Base-by-base conservation (phyloP, 345 rosid genomes). In the Ceriops decandra region DNA sequence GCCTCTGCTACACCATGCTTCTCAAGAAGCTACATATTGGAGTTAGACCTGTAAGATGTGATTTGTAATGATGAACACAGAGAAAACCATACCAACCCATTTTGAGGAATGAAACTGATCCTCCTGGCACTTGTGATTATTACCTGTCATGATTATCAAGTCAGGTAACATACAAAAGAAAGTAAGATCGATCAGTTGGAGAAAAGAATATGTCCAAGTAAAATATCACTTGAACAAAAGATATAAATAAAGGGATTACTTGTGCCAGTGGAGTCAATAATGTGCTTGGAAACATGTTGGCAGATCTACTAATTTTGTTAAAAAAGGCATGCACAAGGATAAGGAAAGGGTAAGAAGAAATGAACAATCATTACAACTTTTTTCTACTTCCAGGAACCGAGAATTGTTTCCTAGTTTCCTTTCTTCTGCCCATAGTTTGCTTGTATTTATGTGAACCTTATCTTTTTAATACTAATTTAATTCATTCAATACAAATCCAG, bases 31-130 rank as follows among this genome's bases (percentile, higher is more conserved):
- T 30, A 76, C 42, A 72, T 3, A 21, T 57, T 27, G 7, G 6
- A 33, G 28, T 68, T 36, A 62, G 3, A 27, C 20, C 20, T 27
- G 62, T 70, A 68, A 51, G 32, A 63, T 30, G 35, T 33, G 35
- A 33, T 53, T n/a, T 13, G 16, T 53, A 68, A 52, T 70, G 67
- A 52, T 11, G 57, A 19, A 10, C 27, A 30, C 7, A 46, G 33
- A 21, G 56, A 19, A 52, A 19, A 19, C 6, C 63, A 64, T 31
- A 83, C 96, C 76, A 69, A 89, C 97, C 93, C 76, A 77, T 77
- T 95, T 90, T 13, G 99, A 90, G 83, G 91, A 90, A 24, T 91
- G 96, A 71, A 95, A 87, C n/a, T 96, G 87, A 72, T 97, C 99
- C 64, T 24, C 77, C 97, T 88, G 57, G 97, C 96, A 60, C 95